Base-by-base conservation (phyloP, 306 rosid genomes). In the cucumber (Cucumis sativus) region DNA sequence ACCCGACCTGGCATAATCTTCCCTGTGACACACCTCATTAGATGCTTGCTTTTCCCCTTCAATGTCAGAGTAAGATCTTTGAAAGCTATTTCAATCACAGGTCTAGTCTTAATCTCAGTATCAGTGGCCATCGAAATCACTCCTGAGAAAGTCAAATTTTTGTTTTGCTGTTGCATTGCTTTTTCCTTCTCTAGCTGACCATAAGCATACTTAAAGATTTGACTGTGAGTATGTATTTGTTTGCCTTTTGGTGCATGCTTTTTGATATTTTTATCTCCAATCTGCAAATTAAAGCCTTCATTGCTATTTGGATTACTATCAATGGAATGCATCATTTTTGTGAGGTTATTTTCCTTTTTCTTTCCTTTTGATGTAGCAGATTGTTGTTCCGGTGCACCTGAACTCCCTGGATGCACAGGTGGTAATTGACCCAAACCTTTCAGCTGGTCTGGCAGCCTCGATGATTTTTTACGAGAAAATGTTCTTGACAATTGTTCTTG, bases 141-240 rank as follows among this genome's bases (percentile, higher is more conserved):
- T 74, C 94, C 95, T 0, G 95, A 89, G 90, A 91, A 91, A 62
- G 95, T 91, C 82, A 91, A 77, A 84, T 87, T 80, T 70, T 86
- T 88, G 85, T 82, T 89, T 78, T 83, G 77, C 79, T 89, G 90
- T 86, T 91, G 89, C 85, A 89, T 89, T 62, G 91, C 97, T 82
- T 91, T 91, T 85, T 91, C 97, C 84, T 89, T 91, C 85, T 89
- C 97, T 68, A 91, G 81, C 70, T 89, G 89, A 20, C 95, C 95
- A 74, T 91, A 91, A 61, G 97, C 97, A 83, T 91, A 91, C 88
- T 91, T 91, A 51, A 91, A 88, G 78, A 91, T 89, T 79, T 91
- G 94, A 79, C 95, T 91, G 35, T 88, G 89, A 59, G 97, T 91
- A 52, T 88, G 89, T 57, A 88, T 56, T 0, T 87, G 61, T 67